Evolutionary conservation across 108 stramenopile species (phyloP).

Genomic region (Nitzschia sp.): DNA sequence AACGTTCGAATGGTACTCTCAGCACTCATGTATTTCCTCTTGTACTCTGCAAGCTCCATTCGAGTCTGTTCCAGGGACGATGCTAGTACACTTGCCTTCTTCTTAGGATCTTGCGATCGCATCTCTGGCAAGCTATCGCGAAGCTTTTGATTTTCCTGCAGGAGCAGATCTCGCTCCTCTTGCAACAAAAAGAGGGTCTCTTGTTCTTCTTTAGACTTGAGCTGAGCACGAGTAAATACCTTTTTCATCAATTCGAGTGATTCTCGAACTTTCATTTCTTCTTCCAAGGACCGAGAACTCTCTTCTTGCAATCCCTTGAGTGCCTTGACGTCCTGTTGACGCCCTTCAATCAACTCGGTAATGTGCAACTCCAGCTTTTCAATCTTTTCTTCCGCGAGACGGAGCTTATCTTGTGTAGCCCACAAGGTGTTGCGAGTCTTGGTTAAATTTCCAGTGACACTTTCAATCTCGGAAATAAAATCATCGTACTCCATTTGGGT

Average conservation of each 20-base stretch:
- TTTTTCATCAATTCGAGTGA: conserved; percentile 32
- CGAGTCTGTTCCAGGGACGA: background rate
- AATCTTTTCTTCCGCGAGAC: conserved; percentile 4
- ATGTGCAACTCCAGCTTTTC: conserved; percentile 26
- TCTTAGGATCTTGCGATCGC: background rate
- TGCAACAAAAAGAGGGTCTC: conserved; percentile 16
- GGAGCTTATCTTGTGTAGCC: conserved; percentile 24
- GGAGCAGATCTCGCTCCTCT: conserved; percentile 15
- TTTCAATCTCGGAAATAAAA: conserved; percentile 22
- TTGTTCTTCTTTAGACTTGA: conserved; percentile 31
- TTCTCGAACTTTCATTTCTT: conserved; percentile 27
- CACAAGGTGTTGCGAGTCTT: conserved; percentile 21
- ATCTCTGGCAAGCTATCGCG: background rate
- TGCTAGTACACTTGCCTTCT: background rate
- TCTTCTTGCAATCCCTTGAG: conserved; percentile 18
- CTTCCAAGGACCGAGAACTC: conserved; percentile 25
- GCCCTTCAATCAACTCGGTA: conserved; percentile 12
- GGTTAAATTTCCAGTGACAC: conserved; percentile 23
- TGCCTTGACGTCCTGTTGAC: background rate
- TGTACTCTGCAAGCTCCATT: conserved; percentile 1
- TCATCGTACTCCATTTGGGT: conserved; percentile 7
- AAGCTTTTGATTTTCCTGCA: background rate
- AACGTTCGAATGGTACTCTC: background rate
- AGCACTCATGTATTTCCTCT: background rate
- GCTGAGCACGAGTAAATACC: conserved; percentile 24